A percentile compares a stretch with the other conserved stretches of the same genome.
phyloP scores from a whole-genome alignment of 2,329 filamentous ascomycete species.

The Exophiala phaeomuriformis region DNA sequence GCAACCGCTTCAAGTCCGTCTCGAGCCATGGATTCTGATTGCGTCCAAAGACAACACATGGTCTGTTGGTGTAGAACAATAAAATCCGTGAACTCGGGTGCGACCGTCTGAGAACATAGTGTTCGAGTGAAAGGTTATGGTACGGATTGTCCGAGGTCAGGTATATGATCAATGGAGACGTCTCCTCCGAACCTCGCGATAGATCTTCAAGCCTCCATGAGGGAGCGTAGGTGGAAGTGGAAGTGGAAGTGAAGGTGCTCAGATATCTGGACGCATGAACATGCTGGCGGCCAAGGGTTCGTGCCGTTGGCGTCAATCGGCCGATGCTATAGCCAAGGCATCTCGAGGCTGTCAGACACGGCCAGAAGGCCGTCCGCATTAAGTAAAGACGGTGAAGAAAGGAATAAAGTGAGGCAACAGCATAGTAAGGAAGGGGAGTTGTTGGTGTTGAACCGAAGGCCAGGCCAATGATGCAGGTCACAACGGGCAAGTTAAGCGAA shows the following conservation, averaged over 20 bases:
- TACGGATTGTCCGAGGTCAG: slow-evolving; percentile 67
- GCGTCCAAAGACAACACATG: slow-evolving; percentile 82
- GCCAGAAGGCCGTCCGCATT: slow-evolving; percentile 17
- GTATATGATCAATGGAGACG: slow-evolving; percentile 57
- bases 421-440: not conserved
- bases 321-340: not conserved
- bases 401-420: not conserved
- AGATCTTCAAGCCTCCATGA: slow-evolving; percentile 17
- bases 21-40: slow-evolving; percentile 99
- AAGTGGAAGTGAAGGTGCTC: not conserved
- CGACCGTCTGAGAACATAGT: slow-evolving; percentile 72
- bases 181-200: slow-evolving; percentile 10
- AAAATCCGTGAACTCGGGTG: slow-evolving; percentile 67
- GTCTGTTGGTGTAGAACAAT: slow-evolving; percentile 80
- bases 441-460: no score
- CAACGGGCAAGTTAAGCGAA: no score
- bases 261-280: not conserved
- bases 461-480: no score
- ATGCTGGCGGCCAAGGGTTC: not conserved
- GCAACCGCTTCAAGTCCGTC: slow-evolving; percentile 62
- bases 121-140: slow-evolving; percentile 89
- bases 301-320: not conserved
- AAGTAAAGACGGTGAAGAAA: not conserved
- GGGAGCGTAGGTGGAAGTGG: not conserved
- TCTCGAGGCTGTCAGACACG: slow-evolving; percentile 3